Conservation (phyloP, 371 early-diverging fungal genomes). For the Thermomucor indicae-seudaticae region DNA sequence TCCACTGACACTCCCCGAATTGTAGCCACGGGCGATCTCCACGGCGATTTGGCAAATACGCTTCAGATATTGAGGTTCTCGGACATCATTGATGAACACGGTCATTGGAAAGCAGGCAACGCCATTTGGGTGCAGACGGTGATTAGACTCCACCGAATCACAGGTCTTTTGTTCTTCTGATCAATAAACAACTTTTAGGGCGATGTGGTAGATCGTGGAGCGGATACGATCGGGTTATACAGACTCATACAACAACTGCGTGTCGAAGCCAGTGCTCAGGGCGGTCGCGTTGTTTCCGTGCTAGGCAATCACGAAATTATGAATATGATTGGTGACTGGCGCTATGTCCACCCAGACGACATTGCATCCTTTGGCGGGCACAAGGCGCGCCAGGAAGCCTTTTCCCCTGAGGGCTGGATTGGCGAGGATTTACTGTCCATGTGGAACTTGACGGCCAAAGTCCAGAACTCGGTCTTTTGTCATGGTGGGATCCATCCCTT, state of each 20-base stretch:
- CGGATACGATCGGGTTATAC: slow-evolving; percentile 69
- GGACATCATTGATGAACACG: slow-evolving; percentile 51
- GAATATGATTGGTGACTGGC: slow-evolving; percentile 67
- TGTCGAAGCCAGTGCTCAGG: slow-evolving; percentile 52
- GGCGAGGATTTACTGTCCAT: slow-evolving; percentile 53
- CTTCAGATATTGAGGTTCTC: slow-evolving; percentile 59
- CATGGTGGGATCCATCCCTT: slow-evolving; percentile 69
- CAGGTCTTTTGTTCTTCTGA: background rate
- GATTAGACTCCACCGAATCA: background rate
- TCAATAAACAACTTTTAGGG: slow-evolving; percentile 42
- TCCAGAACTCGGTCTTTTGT: slow-evolving; percentile 64
- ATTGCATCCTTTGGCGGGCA: slow-evolving; percentile 59
- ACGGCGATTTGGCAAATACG: slow-evolving; percentile 63
- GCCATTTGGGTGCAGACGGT: slow-evolving; percentile 53
- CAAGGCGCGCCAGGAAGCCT: slow-evolving; percentile 49
- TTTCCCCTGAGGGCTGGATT: slow-evolving; percentile 60
- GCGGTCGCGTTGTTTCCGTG: slow-evolving; percentile 57
- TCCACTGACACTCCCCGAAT: slow-evolving; percentile 40
- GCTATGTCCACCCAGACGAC: slow-evolving; percentile 71
- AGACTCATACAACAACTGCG: slow-evolving; percentile 52
- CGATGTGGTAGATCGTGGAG: slow-evolving; percentile 71
- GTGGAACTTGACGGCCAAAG: slow-evolving; percentile 59
- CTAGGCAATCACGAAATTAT: slow-evolving; percentile 75
- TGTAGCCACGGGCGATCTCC: slow-evolving; percentile 77
- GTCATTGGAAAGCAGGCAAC: slow-evolving; percentile 62